Percentiles rank a stretch among this genome's conserved stretches.
These are phyloP conservation scores for Stagonosporopsis cucurbitacearum DNA, from an alignment of 2,329 filamentous ascomycete species.

Conservation along the genomic window DNA sequence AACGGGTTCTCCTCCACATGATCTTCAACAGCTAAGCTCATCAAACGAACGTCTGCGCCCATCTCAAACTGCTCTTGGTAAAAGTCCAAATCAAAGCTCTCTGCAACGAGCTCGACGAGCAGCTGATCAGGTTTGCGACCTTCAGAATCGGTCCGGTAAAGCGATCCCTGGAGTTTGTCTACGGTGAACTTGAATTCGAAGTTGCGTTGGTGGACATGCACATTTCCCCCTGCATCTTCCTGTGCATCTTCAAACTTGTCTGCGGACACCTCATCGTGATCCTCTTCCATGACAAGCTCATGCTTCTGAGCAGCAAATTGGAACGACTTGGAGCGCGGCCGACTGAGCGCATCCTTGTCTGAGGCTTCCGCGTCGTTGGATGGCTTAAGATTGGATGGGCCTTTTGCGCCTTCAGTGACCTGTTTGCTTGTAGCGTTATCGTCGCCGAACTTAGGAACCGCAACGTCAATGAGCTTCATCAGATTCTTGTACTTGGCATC, in stretches of 20 bases:
- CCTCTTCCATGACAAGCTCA: slow-evolving; percentile 80
- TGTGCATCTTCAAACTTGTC: slow-evolving; percentile 72
- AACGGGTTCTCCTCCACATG: slow-evolving; percentile 87
- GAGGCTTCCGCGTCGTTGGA: slow-evolving; percentile 32
- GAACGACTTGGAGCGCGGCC: slow-evolving; percentile 73
- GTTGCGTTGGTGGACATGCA: slow-evolving; percentile 81
- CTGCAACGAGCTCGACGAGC: slow-evolving; percentile 88
- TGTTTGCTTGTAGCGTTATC: slow-evolving; percentile 50
- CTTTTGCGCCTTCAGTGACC: slow-evolving; percentile 42
- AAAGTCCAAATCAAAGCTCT: slow-evolving; percentile 85
- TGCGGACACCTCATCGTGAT: slow-evolving; percentile 66
- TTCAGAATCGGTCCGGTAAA: slow-evolving; percentile 85
- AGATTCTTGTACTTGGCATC: slow-evolving; percentile 96
- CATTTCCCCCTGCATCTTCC: slow-evolving; percentile 59
- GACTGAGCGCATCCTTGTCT: slow-evolving; percentile 49
- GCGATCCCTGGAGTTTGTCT: slow-evolving; percentile 88
- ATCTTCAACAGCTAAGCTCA: slow-evolving; percentile 88
- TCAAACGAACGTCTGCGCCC: slow-evolving; percentile 87
- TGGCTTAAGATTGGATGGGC: slow-evolving; percentile 49
- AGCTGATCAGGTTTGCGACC: slow-evolving; percentile 77
- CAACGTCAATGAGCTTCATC: slow-evolving; percentile 95
- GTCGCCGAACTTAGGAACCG: slow-evolving; percentile 80
- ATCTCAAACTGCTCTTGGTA: slow-evolving; percentile 91
- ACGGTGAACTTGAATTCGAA: slow-evolving; percentile 98
- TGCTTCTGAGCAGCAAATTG: slow-evolving; percentile 74